Conservation (phyloP, 495 filamentous ascomycete genomes). For the Penicillium cosmopolitanum region DNA sequence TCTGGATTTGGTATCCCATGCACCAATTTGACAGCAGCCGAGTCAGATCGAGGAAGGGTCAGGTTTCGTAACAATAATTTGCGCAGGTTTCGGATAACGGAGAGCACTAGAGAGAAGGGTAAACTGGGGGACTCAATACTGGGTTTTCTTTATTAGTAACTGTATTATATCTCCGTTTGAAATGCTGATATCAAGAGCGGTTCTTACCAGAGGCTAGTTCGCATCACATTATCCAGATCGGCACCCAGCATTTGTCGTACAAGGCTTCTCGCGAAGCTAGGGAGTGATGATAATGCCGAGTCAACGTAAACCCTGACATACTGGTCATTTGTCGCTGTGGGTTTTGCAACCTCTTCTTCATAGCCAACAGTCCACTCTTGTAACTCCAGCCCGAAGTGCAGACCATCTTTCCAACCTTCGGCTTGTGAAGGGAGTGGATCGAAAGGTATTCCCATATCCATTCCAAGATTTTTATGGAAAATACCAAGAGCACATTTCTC, state of each 20-base stretch:
- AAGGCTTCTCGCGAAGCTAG: slow-evolving; percentile 15
- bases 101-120: slow-evolving; percentile 35
- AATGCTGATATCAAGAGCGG: neutral
- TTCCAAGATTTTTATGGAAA: slow-evolving; percentile 43
- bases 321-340: slow-evolving; percentile 32
- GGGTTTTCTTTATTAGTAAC: too few relatives aligned
- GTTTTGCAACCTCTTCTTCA: slow-evolving; percentile 39
- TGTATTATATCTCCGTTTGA: too few relatives aligned
- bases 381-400: slow-evolving; percentile 57
- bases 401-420: slow-evolving; percentile 53
- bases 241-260: slow-evolving; percentile 30
- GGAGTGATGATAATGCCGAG: slow-evolving; percentile 30
- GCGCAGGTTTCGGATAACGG: slow-evolving; percentile 35
- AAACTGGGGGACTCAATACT: slow-evolving; percentile 31
- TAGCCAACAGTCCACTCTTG: slow-evolving; percentile 52
- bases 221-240: slow-evolving; percentile 32
- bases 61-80: slow-evolving; percentile 52
- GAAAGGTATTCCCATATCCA: slow-evolving; percentile 47
- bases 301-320: slow-evolving; percentile 36
- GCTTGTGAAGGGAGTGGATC: slow-evolving; percentile 21
- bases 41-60: slow-evolving; percentile 45
- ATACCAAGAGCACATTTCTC: slow-evolving; percentile 35
- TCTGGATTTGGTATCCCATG: slow-evolving; percentile 18
- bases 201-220: slow-evolving; percentile 28
- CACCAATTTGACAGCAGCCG: slow-evolving; percentile 31